Evolutionary conservation across 1,139 yeast genomes (phyloP), one percentile per base, ranked within the genome.

Genomic region (Saccharomyces hybrid): DNA sequence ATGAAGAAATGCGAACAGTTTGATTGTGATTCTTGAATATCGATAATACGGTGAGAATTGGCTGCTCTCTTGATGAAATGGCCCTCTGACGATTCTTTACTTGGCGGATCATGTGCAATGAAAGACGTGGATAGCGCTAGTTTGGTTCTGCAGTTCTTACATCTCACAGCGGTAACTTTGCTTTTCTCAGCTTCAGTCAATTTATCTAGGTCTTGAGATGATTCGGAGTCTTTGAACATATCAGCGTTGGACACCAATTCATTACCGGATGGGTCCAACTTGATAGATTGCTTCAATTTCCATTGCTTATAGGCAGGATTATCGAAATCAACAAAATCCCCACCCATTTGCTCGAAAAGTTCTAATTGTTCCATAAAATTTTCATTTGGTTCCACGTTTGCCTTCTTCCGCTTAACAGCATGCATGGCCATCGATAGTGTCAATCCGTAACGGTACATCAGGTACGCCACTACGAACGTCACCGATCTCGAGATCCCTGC

Each of bases 401-500:
- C 68, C 58, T 86, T 77, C 60, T 80, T 83, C 55, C 90, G 70
- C 61, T 76, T 78, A 21, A 93, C 84, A 0, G 91, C 90, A 69
- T 86, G 83, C 8, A 88, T 64, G 0, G 96, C 86, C 58, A 83
- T 83, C 11, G 78, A 75, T 16, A 81, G 71, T 7, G 74, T 72
- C 67, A 88, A 76, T 7, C 81, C 78, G 69, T 85, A 83, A 58
- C 81, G 78, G 64, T 81, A 80, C 95, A 93, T 90, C 58, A 93
- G 71, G 68, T 86, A 93, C 1, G 96, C 95, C 47, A 84, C 77
- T 12, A 83, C 74, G 32, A 89, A 75, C 0, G 95, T 74, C 0
- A 82, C 88, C 1, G 96, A 86, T 60, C 99, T 74, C 2, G 96
- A 88, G 28, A 83, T 80, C 1, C 99, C 99, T 31, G 96, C 96